Evolutionary conservation across 1,284 basidiomycete species (phyloP).

Genomic region (Phylloboletellus chloephorus): DNA sequence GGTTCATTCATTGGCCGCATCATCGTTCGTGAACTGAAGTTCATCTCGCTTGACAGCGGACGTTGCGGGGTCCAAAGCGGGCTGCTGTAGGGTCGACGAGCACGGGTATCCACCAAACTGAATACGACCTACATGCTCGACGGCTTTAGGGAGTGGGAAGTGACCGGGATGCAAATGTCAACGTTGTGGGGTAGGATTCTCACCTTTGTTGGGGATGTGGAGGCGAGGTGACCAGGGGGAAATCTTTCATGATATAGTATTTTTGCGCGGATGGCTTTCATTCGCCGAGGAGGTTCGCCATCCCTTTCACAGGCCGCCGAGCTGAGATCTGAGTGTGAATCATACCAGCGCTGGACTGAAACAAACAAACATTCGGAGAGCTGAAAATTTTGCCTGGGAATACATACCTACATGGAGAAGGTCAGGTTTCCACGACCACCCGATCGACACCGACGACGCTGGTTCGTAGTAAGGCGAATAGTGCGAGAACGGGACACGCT

Average conservation of each 20-base stretch:
- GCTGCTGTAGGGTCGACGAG: conserved; percentile 10
- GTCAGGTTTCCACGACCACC: conserved; percentile 9
- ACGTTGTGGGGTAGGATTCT: conserved; percentile 6
- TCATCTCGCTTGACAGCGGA: conserved; percentile 19
- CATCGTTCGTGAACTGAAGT: conserved; percentile 11
- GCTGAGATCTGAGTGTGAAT: not conserved
- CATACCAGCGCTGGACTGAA: not conserved
- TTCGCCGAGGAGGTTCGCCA: not conserved
- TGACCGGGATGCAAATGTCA: conserved; percentile 6
- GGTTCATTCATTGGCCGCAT: conserved; percentile 5
- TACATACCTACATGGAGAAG: conserved; percentile 6
- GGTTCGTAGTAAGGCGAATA: too few species aligned
- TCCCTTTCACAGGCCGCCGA: not conserved
- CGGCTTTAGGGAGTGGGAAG: conserved; percentile 7
- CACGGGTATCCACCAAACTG: not conserved
- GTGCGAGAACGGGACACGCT: not conserved
- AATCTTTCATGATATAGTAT: conserved; percentile 9
- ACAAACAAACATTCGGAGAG: too few species aligned
- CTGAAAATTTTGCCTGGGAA: conserved; percentile 19
- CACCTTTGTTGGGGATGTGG: conserved; percentile 7
- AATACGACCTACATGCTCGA: not conserved
- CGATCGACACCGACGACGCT: conserved; percentile 17
- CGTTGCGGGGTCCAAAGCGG: conserved; percentile 25
- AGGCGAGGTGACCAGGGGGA: not conserved
- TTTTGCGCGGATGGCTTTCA: conserved; percentile 8